phyloP scores from a whole-genome alignment of 2,329 filamentous ascomycete species.

The Hirsutella minnesotensis region DNA sequence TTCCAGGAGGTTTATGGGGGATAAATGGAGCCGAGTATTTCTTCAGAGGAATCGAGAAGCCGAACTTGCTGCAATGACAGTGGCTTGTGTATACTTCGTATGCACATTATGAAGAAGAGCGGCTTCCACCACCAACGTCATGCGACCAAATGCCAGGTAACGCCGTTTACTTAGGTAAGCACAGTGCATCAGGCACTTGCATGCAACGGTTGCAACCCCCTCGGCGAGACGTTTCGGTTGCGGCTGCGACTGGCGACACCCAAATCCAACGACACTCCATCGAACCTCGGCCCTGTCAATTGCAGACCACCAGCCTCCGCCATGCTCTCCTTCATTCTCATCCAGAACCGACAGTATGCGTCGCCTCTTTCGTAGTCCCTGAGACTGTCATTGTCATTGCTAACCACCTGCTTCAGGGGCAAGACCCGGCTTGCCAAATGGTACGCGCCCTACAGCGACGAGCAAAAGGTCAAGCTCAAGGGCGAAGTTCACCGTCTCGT shows the following conservation, averaged over 20 bases:
- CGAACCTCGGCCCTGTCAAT: not conserved
- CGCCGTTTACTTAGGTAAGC: no score
- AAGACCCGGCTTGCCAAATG: slow-evolving; percentile 98
- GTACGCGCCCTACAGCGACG: slow-evolving; percentile 97
- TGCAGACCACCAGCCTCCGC: slow-evolving; percentile 1
- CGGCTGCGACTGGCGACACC: not conserved
- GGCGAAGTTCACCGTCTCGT: slow-evolving; percentile 98
- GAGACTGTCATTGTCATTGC: not conserved
- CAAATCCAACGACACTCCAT: not conserved
- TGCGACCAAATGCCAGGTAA: no score
- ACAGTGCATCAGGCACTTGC: no score
- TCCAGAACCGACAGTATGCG: slow-evolving; percentile 73
- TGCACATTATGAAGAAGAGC: no score
- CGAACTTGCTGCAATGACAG: no score
- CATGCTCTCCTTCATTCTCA: slow-evolving; percentile 78
- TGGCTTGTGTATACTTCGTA: no score
- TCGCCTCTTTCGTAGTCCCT: not conserved
- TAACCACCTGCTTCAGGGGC: slow-evolving; percentile 48
- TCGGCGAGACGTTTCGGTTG: not conserved
- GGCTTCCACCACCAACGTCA: no score
- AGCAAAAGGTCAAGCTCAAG: slow-evolving; percentile 98
- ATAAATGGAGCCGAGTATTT: no score
- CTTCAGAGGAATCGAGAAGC: no score
- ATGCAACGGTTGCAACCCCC: no score
- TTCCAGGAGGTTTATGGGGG: no score